These are phyloP conservation scores for Multifurca ochricompacta DNA, from an alignment of 768 basidiomycete genomes.

Conservation along the genomic window DNA sequence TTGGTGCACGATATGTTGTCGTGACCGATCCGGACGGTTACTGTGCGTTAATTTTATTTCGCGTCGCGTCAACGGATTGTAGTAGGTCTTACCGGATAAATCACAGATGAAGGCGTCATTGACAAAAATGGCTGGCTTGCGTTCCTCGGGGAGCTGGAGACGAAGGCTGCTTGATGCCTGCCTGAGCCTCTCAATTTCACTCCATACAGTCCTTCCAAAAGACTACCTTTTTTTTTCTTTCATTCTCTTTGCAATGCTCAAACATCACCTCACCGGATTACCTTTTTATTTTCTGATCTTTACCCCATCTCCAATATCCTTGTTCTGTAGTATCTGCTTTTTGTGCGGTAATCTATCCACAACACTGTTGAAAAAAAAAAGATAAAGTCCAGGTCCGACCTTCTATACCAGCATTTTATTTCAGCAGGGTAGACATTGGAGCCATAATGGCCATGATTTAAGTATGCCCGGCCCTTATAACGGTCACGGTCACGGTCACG, in stretches of 20 bases:
- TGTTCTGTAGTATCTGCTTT: too few species aligned
- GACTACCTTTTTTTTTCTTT: neutral
- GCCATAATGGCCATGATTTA: too few species aligned
- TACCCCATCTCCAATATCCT: too few species aligned
- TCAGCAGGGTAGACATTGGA: too few species aligned
- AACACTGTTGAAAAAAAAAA: too few species aligned
- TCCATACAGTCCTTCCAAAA: neutral
- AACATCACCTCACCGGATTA: too few species aligned
- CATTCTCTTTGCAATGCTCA: neutral
- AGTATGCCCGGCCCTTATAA: too few species aligned
- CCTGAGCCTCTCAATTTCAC: neutral
- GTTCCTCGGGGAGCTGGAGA: slow-evolving; percentile 72
- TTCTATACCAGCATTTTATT: too few species aligned
- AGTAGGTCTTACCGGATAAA: neutral
- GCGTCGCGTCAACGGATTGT: neutral
- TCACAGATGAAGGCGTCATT: slow-evolving; percentile 77
- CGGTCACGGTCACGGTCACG: too few species aligned
- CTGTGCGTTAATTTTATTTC: slow-evolving; percentile 46
- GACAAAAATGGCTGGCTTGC: slow-evolving; percentile 93
- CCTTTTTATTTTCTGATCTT: too few species aligned
- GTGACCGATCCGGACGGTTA: slow-evolving; percentile 75
- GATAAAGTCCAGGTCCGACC: too few species aligned
- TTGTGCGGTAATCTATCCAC: too few species aligned
- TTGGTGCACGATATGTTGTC: slow-evolving; percentile 86
- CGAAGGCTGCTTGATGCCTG: slow-evolving; percentile 21